Percentiles rank a stretch among this genome's conserved stretches.
Conservation (phyloP, 208 protist species). For the Willaertia magna region DNA sequence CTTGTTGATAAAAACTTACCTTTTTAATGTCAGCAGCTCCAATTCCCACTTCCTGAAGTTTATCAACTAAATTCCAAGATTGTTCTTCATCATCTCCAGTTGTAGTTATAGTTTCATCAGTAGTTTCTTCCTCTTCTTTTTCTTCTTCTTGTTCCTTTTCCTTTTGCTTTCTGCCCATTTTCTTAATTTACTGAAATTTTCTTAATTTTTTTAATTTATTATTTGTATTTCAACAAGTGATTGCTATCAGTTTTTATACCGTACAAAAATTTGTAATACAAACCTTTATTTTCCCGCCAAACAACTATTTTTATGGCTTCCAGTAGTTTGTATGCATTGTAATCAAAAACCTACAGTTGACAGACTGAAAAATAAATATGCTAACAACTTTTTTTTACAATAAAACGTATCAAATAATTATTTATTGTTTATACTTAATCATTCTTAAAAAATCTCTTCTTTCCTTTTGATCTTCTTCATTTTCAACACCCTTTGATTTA, state of each 20-base stretch:
- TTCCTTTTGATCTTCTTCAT: slow-evolving; percentile 6
- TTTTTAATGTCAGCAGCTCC: slow-evolving; percentile 89
- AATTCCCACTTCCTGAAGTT: slow-evolving; percentile 82
- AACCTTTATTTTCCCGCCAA: too few relatives aligned
- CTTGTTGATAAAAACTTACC: slow-evolving; percentile 31
- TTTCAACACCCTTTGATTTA: neutral
- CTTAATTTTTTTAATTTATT: too few relatives aligned
- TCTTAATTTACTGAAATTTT: too few relatives aligned
- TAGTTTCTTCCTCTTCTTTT: slow-evolving; percentile 16
- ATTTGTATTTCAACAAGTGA: too few relatives aligned
- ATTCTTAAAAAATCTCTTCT: neutral
- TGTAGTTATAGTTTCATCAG: slow-evolving; percentile 23
- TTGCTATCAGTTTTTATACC: too few relatives aligned
- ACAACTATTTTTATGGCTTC: too few relatives aligned
- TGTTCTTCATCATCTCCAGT: slow-evolving; percentile 18
- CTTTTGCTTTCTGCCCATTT: slow-evolving; percentile 1
- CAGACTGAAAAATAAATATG: too few relatives aligned
- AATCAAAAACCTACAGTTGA: too few relatives aligned
- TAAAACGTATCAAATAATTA: too few relatives aligned
- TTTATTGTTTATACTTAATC: slow-evolving; percentile 17
- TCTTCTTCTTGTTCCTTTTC: neutral
- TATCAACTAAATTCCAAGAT: slow-evolving; percentile 51
- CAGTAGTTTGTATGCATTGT: too few relatives aligned
- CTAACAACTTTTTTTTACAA: too few relatives aligned
- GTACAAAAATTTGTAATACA: too few relatives aligned